Base-by-base conservation (phyloP, 805 yeast genomes). In the Wickerhamiella alocasiicola region DNA sequence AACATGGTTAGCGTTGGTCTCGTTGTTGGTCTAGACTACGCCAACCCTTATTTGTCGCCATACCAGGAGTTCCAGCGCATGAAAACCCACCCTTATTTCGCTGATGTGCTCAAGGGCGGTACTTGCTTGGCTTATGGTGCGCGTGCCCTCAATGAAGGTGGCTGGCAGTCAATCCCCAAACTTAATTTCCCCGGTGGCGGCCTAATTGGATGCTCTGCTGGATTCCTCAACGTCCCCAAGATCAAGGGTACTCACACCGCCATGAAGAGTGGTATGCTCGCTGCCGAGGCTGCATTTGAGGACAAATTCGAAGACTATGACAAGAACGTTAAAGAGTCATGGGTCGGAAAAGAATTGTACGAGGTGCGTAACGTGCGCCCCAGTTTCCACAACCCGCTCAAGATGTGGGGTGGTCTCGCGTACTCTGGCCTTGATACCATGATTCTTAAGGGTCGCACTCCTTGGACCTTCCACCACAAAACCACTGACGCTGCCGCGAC, bases 241-340 rank as follows among this genome's bases (percentile, higher is more conserved):
- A 82, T 91, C 55, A 91, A 91, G 63, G 99, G 99, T 12, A 78
- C 96, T 0, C 99, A 91, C 59, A 88, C 95, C 1, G 97, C 99
- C 1, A 83, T 91, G 76, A 91, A 91, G 61, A 71, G 91, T 7
- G 98, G 97, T 24, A 78, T 91, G 71, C 61, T 91, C 21, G 98
- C 98, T 2, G 98, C 97, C 2, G 96, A 91, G 54, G 57, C 71
- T 17, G 80, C 85, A 31, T 84, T 67, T 53, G 65, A 67, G 36
- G 69, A 64, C 6, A 54, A 74, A 45, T 60, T 87, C 41, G 62
- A 61, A 27, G 53, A 67, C 9, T 91, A 78, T 59, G 85, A 82
- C 56, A 61, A 56, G 3, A 72, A 73, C 3, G 74, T 81, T 52
- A 71, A 76, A 51, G 56, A 71, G 16, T 84, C 95, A 2, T 91